phyloP scores from a whole-genome alignment of 1,284 basidiomycete genomes.

The Ceratobasidium papillatum region DNA sequence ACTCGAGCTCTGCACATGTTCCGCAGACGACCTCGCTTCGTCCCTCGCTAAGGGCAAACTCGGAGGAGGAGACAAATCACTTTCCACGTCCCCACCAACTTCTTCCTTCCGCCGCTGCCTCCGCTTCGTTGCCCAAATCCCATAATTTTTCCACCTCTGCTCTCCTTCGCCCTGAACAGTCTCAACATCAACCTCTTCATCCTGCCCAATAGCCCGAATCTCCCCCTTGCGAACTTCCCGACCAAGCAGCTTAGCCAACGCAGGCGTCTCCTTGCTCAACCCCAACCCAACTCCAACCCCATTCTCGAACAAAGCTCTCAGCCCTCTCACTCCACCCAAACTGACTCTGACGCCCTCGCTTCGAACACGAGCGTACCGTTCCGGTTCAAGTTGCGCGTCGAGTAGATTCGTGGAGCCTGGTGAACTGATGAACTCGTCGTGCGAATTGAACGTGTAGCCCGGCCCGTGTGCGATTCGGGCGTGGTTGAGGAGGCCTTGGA shows the following conservation, averaged over 20 bases:
- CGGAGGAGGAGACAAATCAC: not conserved
- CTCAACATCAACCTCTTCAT: conserved; percentile 35
- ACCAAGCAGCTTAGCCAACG: conserved; percentile 36
- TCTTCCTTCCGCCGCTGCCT: not conserved
- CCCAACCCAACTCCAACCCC: conserved; percentile 25
- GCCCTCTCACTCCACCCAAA: conserved; percentile 17
- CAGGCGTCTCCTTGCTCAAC: conserved; percentile 25
- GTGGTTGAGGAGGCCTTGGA: conserved; percentile 40
- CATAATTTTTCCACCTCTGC: conserved; percentile 20
- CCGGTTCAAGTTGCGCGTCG: conserved; percentile 17
- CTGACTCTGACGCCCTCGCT: conserved; percentile 9
- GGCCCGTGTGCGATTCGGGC: conserved; percentile 37
- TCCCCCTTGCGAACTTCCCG: conserved; percentile 20
- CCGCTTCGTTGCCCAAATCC: conserved; percentile 12
- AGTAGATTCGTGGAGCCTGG: conserved; percentile 1
- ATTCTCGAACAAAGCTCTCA: conserved; percentile 27
- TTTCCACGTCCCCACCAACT: not conserved
- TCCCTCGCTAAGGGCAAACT: not conserved
- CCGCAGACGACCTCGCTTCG: not conserved
- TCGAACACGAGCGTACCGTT: conserved; percentile 6
- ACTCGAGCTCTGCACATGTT: conserved; percentile 6
- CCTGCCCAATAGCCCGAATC: conserved; percentile 34
- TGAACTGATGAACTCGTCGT: conserved; percentile 28
- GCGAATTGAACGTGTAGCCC: conserved; percentile 18
- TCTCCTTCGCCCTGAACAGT: conserved; percentile 1